Base-by-base conservation (phyloP, 2,329 filamentous ascomycete genomes). In the Cryphonectria naterciae region DNA sequence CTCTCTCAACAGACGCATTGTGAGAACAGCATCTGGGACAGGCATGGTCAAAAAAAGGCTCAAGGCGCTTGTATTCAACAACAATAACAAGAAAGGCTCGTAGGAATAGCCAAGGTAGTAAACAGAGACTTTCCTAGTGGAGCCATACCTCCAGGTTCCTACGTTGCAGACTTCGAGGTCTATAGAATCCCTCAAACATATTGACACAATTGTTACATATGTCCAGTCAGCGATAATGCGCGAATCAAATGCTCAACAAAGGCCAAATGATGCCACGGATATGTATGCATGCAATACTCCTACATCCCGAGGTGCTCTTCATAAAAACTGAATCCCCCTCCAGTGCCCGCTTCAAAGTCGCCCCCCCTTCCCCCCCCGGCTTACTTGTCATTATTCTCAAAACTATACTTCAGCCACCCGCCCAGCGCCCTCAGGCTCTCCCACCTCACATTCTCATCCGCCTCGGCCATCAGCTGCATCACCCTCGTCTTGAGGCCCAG, bases 381-480 rank as follows among this genome's bases (percentile, higher is more conserved):
- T 62, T 37, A 71, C 61, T 71, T 73, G 49, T 71, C 69, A 41
- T 80, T 80, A 37, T 75, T 80, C 74, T 89, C 87, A 75, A 90
- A 89, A 80, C 86, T 89, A 76, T 89, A 90, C 84, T 89, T 89
- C 77, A 90, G 80, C 88, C 88, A 90, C 25, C 87, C 86, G 28
- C 87, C 88, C 56, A 98, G 89, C 22, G 95, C 94, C 77, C 92
- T 89, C 83, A 98, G 83, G 81, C 93, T 96, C 85, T 98, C 95
- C 94, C 94, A 98, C 78, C 95, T 87, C 63, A 98, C 93, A 72
- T 89, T 91, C 84, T 97, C 94, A 77, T 97, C 94, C 71, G 90
- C 87, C 78, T 97, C 93, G 77, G 89, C 91, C 95, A 98, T 98
- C 77, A 98, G 85, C 83, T 94, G 93, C 94, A 98, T 97, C 72